Evolutionary conservation across 805 yeast genomes (phyloP).

Genomic region (Ogataea polymorpha): DNA sequence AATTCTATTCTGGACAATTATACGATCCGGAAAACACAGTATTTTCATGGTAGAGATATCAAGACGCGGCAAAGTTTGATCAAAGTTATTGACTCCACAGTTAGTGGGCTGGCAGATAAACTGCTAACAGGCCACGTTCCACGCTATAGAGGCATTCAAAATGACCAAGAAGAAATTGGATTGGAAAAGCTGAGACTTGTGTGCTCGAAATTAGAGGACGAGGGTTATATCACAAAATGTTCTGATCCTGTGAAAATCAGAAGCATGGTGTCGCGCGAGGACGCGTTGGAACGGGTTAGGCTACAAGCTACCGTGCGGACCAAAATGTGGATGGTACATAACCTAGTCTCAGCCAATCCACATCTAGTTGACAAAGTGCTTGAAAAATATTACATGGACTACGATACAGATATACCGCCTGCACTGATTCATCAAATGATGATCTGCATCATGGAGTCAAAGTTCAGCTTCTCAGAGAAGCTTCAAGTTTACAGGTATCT

Average conservation of each 20-base stretch:
- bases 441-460: constrained; percentile 22
- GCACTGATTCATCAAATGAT: constrained; percentile 25
- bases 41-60: too few species aligned
- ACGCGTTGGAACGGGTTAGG: constrained; percentile 15
- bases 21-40: too few species aligned
- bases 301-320: constrained; percentile 16
- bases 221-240: not conserved
- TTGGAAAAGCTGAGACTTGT: constrained; percentile 8
- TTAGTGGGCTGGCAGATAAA: too few species aligned
- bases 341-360: constrained; percentile 16
- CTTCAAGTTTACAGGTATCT: constrained; percentile 19
- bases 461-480: constrained; percentile 16
- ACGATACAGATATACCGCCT: constrained; percentile 23
- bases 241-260: not conserved
- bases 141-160: too few species aligned
- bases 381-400: constrained; percentile 19
- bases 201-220: constrained; percentile 9
- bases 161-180: constrained; percentile 2
- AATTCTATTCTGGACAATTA: too few species aligned
- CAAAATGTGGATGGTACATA: constrained; percentile 20
- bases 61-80: too few species aligned
- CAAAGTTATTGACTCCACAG: too few species aligned
- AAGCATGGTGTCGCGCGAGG: not conserved
- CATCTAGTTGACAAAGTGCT: constrained; percentile 15
- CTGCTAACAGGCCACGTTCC: too few species aligned